Evolutionary conservation across 306 rosid species (phyloP), one percentile per base, ranked within the genome.

Genomic region (Quercus ilex): DNA sequence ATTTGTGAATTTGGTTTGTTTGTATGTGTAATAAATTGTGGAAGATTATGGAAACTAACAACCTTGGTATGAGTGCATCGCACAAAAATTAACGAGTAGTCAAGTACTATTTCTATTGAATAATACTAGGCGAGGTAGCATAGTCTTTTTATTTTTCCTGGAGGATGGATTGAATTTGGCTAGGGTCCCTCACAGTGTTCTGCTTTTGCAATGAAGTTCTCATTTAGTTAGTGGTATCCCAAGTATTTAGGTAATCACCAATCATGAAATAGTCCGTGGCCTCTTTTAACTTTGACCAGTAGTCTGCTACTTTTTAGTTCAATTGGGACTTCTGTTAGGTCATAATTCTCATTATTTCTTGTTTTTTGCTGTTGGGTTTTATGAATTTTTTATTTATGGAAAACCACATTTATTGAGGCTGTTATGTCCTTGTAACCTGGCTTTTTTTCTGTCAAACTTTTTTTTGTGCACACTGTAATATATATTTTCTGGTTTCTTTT

Each of bases 401-500:
- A 14, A 55, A 55, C 4, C 46, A 33, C 17, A 17, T 55, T 55
- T 77, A 8, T 7, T 79, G 77, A 64, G 68, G 55, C 28, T 68
- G 25, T 17, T 41, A 33, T 49, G 9, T 46, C 11, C 30, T 62
- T 33, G 30, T 62, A 19, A 35, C 26, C 65, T 52, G 35, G 23
- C 6, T 55, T 65, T 77, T 56, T 62, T 49, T 11, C 80, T 64
- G 76, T 81, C 52, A 43, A 62, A 41, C 4, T 69, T 77, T 19
- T 20, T 55, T 68, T 49, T 80, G 33, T 71, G 28, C 43, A 53
- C 74, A 55, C 62, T 21, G 2, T 74, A 51, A 56, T 41, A 53
- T 65, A 14, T 78, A 25, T 26, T 17, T 52, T 49, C 82, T 86
- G 76, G 69, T 58, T 84, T 79, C 74, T 83, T 38, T 80, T 79